Evolutionary conservation across 352 stramenopile species (phyloP), one percentile per base, ranked within the genome.

Genomic region (Phytophthora vignae): DNA sequence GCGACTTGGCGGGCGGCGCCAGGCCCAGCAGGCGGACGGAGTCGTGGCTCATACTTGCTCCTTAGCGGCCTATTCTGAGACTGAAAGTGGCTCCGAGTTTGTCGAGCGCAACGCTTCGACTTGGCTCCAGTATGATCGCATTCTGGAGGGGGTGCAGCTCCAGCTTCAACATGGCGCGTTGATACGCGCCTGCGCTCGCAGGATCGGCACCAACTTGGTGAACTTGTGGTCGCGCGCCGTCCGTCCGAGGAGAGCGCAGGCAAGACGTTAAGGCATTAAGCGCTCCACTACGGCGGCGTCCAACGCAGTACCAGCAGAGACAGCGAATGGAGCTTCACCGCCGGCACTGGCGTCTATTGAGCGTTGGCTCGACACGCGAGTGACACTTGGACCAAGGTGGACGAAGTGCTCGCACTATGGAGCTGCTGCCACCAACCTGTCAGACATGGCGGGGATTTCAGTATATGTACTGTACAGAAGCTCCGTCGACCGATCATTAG

Each of bases 1-100:
- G 59, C 21, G 64, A 67, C 55, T 77, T 70, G 49, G 70, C 42
- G 7, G 70, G 65, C n/a, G 70, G 65, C 49, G 70, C 70, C 2
- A 59, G 40, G 17, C 59, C 11, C 60, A 77, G 46, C 54, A 77
- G 38, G 19, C 55, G 64, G 22, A 64, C 70, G 19, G 70, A 62
- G 29, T 77, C 55, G 44, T 55, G 50, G 53, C 54, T 60, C 60
- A 71, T 71, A 29, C 25, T 29, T 29, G 55, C n/a, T 17, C 12
- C 4, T n/a, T 12, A 0, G 29, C 29, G 29, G 10, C 29, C 5
- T 68, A 68, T 73, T 73, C 52, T 54, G 42, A 63, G 59, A 73
- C 38, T 73, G 65, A 29, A 29, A 29, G 25, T 29, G 25, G 25
- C 25, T 29, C 25, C 17, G 12, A 49, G 40, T 14, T 44, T 50